Percentiles rank a stretch among this genome's conserved stretches.
Evolutionary conservation across 2,329 filamentous ascomycete genomes (phyloP).

Genomic region (Penicillium olsonii): DNA sequence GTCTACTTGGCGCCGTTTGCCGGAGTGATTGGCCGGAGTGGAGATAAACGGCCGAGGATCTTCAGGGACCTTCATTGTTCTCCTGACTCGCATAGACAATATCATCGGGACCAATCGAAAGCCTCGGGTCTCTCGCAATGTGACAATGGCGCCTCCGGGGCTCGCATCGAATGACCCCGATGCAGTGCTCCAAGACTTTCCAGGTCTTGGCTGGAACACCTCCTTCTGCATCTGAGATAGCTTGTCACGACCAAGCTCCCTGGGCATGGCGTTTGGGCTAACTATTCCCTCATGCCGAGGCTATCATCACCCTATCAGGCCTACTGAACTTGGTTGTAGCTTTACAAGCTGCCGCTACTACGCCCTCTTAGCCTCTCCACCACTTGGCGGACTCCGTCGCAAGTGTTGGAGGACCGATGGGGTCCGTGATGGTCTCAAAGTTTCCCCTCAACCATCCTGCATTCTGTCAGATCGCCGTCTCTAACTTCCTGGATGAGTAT

Average conservation of each 20-base stretch:
- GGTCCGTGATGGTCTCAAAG: slow-evolving; percentile 22
- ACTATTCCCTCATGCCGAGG: not conserved
- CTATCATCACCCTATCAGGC: slow-evolving; percentile 13
- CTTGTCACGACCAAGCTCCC: slow-evolving; percentile 24
- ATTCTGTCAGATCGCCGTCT: slow-evolving; percentile 20
- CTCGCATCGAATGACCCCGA: slow-evolving; percentile 16
- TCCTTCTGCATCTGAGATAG: slow-evolving; percentile 15
- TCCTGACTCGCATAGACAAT: not conserved
- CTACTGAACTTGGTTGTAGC: not conserved
- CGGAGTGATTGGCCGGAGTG: slow-evolving; percentile 18
- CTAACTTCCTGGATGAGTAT: slow-evolving; percentile 24
- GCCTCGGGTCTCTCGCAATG: not conserved
- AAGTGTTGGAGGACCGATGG: slow-evolving; percentile 23
- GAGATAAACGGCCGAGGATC: slow-evolving; percentile 25
- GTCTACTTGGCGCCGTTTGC: slow-evolving; percentile 1
- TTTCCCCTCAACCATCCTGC: slow-evolving; percentile 10
- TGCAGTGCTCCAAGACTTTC: not conserved
- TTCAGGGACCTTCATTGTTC: slow-evolving; percentile 19
- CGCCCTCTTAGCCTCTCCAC: slow-evolving; percentile 4
- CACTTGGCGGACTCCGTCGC: slow-evolving; percentile 19
- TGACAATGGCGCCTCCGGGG: slow-evolving; percentile 19
- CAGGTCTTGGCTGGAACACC: slow-evolving; percentile 18
- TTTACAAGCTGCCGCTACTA: slow-evolving; percentile 11
- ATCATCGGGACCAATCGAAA: slow-evolving; percentile 2
- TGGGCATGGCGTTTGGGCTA: slow-evolving; percentile 4